Percentiles rank a stretch among this genome's conserved stretches.
phyloP scores from a whole-genome alignment of 371 early-diverging fungal genomes.

The Rhizopus stolonifer region DNA sequence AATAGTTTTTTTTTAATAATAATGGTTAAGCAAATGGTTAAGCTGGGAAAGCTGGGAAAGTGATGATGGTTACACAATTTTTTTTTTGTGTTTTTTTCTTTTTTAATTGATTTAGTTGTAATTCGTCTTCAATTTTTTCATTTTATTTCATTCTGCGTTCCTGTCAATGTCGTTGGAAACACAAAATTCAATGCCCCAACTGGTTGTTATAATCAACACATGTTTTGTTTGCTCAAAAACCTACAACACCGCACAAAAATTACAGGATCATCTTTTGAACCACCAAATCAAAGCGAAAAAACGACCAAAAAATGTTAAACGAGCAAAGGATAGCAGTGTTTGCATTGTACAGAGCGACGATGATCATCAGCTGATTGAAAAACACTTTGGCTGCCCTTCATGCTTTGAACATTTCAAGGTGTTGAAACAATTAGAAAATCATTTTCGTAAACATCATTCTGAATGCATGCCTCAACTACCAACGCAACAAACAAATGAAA shows the following conservation, averaged over 20 bases:
- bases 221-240: conserved; percentile 1
- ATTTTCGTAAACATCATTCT: conserved; percentile 13
- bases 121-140: neutral
- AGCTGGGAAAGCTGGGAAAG: conserved; percentile 13
- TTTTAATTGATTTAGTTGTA: no score
- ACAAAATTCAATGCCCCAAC: conserved; percentile 12
- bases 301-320: conserved; percentile 3
- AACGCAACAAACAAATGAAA: conserved; percentile 11
- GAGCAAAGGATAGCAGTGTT: conserved; percentile 10
- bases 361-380: conserved; percentile 18
- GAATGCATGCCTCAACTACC: conserved; percentile 12
- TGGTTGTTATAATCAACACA: conserved; percentile 13
- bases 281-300: conserved; percentile 16
- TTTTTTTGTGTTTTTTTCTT: no score
- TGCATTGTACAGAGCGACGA: conserved; percentile 16
- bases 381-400: conserved; percentile 17
- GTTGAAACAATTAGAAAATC: conserved; percentile 13
- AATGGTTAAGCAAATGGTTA: neutral
- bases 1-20: no score
- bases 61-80: conserved; percentile 15
- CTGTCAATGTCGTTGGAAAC: conserved; percentile 10
- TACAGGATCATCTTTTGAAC: conserved; percentile 15
- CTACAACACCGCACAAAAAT: conserved; percentile 13
- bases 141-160: conserved; percentile 8
- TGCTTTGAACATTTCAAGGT: conserved; percentile 17